Evolutionary conservation across 441 rosid species (phyloP).

Genomic region (Brassica hybrid): DNA sequence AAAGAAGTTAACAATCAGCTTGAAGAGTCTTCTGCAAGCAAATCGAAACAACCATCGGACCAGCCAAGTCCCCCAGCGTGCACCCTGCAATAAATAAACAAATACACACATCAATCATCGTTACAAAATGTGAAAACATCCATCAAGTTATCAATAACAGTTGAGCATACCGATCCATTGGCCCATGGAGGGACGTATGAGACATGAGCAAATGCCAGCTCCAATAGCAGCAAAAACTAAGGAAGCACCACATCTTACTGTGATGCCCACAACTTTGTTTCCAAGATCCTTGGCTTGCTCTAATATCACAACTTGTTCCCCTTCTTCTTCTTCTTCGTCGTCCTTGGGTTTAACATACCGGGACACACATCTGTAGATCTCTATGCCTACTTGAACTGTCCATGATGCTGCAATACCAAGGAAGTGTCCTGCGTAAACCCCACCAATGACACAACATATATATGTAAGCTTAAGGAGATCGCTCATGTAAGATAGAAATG

Average conservation of each 20-base stretch:
- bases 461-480: neutral
- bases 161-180: constrained; percentile 87
- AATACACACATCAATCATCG: constrained; percentile 6
- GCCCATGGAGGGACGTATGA: constrained; percentile 80
- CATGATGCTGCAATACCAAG: constrained; percentile 89
- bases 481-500: no score
- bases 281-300: constrained; percentile 68
- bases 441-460: neutral
- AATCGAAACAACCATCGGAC: constrained; percentile 67
- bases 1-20: constrained; percentile 46
- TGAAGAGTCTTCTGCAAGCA: constrained; percentile 73
- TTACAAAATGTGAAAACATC: neutral
- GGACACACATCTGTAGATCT: constrained; percentile 61
- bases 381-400: constrained; percentile 88
- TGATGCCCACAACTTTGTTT: constrained; percentile 66
- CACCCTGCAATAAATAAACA: constrained; percentile 63
- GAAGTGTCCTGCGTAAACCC: constrained; percentile 47
- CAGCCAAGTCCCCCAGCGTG: constrained; percentile 79
- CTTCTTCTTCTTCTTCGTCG: constrained; percentile 47
- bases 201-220: constrained; percentile 79
- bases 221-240: constrained; percentile 84
- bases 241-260: constrained; percentile 79
- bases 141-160: neutral
- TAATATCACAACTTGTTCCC: constrained; percentile 38
- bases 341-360: constrained; percentile 24